Evolutionary conservation across 2,329 filamentous ascomycete species (phyloP).

Genomic region (Monilinia fructigena): DNA sequence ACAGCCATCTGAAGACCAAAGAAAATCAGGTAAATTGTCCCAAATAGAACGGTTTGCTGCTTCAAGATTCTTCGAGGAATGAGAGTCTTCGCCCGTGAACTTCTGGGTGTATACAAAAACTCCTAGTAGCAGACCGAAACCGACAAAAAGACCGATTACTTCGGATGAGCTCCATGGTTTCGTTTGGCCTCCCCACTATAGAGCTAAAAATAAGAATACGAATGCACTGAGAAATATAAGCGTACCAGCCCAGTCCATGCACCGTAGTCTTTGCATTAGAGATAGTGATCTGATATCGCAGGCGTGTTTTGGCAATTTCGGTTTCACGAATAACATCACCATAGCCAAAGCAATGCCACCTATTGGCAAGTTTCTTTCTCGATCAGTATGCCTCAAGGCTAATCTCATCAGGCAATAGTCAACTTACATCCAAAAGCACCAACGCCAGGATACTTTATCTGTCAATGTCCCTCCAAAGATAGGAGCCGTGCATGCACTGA

Average conservation of each 20-base stretch:
- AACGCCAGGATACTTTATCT: conserved; percentile 43
- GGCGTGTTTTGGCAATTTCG: background rate
- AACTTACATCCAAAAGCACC: conserved; percentile 27
- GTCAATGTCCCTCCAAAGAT: conserved; percentile 45
- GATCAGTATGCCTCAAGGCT: background rate
- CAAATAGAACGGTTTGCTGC: conserved; percentile 5
- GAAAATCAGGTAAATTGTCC: background rate
- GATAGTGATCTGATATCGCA: background rate
- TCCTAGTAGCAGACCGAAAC: conserved; percentile 33
- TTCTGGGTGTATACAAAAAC: conserved; percentile 26
- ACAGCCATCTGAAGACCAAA: conserved; percentile 1
- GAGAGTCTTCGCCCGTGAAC: background rate
- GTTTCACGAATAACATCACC: conserved; percentile 2
- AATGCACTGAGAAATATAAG: conserved; percentile 49
- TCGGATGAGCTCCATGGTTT: conserved; percentile 32
- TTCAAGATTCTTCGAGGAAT: background rate
- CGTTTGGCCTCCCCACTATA: conserved; percentile 36
- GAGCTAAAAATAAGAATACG: conserved; percentile 56
- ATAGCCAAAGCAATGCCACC: conserved; percentile 20
- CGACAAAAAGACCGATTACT: conserved; percentile 39
- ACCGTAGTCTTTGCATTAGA: background rate
- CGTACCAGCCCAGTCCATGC: conserved; percentile 62
- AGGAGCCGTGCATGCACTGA: conserved; percentile 25
- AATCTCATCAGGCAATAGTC: background rate
- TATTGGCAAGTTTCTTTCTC: conserved; percentile 24